Conservation (phyloP, 257 asterid species). For the Cruciata laevipes region DNA sequence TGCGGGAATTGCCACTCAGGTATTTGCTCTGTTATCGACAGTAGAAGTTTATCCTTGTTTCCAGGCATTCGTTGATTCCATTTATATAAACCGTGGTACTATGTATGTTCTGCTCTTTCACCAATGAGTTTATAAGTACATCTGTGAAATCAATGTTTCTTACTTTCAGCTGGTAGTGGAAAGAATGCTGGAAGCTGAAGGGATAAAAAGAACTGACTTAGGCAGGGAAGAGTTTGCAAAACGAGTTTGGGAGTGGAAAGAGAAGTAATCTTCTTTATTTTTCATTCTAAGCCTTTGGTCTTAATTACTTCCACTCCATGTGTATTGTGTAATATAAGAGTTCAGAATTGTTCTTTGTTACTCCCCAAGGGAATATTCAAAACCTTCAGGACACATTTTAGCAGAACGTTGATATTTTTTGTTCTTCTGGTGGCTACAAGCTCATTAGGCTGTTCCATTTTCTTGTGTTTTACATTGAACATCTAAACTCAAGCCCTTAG, state of each 20-base stretch:
- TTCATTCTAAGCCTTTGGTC: background rate
- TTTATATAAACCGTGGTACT: background rate
- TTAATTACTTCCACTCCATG: background rate
- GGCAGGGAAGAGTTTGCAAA: slow-evolving; percentile 87
- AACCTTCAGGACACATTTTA: background rate
- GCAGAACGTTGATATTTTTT: background rate
- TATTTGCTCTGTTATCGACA: slow-evolving; percentile 20
- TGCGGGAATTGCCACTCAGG: slow-evolving; percentile 99
- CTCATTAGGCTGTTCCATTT: background rate
- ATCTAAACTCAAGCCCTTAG: background rate
- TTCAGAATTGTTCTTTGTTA: background rate
- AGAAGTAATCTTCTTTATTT: slow-evolving; percentile 49
- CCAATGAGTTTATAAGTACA: background rate
- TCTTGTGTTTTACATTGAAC: background rate
- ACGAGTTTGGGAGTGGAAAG: slow-evolving; percentile 98
- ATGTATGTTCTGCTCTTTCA: background rate
- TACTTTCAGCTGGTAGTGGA: slow-evolving; percentile 89
- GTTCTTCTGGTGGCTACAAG: background rate
- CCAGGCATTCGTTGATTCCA: background rate
- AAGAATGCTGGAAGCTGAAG: slow-evolving; percentile 90
- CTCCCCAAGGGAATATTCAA: background rate
- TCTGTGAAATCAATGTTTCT: slow-evolving; percentile 16
- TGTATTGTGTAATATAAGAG: background rate
- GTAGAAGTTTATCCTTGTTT: background rate
- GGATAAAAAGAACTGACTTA: slow-evolving; percentile 79